A percentile compares a stretch with the other conserved stretches of the same genome.
phyloP scores from a whole-genome alignment of 352 stramenopile species.

The Pilasporangium apinafurcum region DNA sequence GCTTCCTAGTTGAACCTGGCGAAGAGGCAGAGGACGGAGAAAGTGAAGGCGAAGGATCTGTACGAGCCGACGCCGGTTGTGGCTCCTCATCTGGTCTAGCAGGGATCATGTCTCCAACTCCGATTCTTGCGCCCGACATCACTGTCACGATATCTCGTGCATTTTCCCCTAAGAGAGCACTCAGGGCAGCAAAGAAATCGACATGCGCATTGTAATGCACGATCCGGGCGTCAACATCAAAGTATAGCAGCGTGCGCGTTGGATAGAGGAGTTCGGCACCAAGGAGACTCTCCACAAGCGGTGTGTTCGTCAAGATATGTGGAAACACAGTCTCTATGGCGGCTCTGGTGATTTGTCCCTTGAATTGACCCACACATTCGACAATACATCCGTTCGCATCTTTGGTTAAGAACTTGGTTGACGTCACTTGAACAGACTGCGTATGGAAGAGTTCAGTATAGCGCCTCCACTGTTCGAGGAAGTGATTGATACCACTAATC shows the following conservation, averaged over 20 bases:
- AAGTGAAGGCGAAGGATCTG: slow-evolving; percentile 39
- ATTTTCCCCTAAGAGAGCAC: slow-evolving; percentile 10
- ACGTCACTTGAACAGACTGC: too few relatives aligned
- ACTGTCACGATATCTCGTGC: slow-evolving; percentile 8
- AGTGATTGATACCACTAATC: neutral
- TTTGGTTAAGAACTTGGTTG: neutral
- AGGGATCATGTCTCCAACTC: slow-evolving; percentile 19
- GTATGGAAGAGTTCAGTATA: slow-evolving; percentile 4
- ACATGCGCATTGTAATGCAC: slow-evolving; percentile 24
- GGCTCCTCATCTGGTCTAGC: too few relatives aligned
- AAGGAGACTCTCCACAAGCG: neutral
- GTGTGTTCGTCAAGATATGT: neutral
- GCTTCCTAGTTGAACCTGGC: too few relatives aligned
- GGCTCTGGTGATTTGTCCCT: neutral
- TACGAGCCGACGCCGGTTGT: slow-evolving; percentile 34
- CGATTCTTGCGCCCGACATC: slow-evolving; percentile 19
- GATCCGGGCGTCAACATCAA: slow-evolving; percentile 14
- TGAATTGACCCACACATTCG: slow-evolving; percentile 1
- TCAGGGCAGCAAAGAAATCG: slow-evolving; percentile 30
- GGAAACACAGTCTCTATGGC: slow-evolving; percentile 3
- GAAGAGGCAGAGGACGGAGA: too few relatives aligned
- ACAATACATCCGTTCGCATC: neutral
- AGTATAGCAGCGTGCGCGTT: slow-evolving; percentile 22
- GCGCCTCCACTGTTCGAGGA: slow-evolving; percentile 7
- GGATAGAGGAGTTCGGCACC: slow-evolving; percentile 8